Evolutionary conservation across 768 basidiomycete species (phyloP).

Genomic region (Trametes cingulata): DNA sequence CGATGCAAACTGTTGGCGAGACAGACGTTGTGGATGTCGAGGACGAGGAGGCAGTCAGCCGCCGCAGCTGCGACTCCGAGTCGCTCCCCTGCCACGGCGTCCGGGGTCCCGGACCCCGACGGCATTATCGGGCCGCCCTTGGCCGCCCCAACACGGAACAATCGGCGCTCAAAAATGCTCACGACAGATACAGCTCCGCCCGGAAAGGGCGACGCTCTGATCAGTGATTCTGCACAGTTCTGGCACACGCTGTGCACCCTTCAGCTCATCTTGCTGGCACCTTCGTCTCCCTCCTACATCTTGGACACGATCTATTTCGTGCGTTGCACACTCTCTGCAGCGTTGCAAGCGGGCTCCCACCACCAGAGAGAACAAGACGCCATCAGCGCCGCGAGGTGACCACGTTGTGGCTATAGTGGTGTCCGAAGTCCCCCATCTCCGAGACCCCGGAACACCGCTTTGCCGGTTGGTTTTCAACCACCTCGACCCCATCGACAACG

Average conservation of each 20-base stretch:
- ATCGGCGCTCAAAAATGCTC: neutral
- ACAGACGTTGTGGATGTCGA: neutral
- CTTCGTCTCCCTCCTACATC: neutral
- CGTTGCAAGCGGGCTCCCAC: neutral
- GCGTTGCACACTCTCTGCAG: neutral
- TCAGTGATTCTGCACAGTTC: conserved; percentile 17
- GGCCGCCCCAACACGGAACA: neutral
- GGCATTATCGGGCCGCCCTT: neutral
- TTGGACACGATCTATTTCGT: neutral
- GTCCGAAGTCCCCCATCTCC: conserved; percentile 29
- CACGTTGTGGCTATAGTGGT: conserved; percentile 18
- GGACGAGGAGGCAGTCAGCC: neutral
- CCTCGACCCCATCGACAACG: conserved; percentile 17
- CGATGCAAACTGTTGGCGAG: neutral
- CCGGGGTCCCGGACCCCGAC: neutral
- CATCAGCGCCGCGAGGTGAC: neutral
- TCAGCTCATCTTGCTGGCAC: neutral
- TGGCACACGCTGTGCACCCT: neutral
- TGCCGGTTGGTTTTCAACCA: conserved; percentile 37
- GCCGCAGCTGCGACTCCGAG: neutral
- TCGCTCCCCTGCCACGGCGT: neutral
- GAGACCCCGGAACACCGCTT: conserved; percentile 31
- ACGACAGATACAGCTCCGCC: neutral
- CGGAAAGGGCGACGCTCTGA: conserved; percentile 3
- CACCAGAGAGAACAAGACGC: neutral